These are phyloP conservation scores for Diddensiella transvaalensis DNA, from an alignment of 805 yeast genomes.

Conservation along the genomic window DNA sequence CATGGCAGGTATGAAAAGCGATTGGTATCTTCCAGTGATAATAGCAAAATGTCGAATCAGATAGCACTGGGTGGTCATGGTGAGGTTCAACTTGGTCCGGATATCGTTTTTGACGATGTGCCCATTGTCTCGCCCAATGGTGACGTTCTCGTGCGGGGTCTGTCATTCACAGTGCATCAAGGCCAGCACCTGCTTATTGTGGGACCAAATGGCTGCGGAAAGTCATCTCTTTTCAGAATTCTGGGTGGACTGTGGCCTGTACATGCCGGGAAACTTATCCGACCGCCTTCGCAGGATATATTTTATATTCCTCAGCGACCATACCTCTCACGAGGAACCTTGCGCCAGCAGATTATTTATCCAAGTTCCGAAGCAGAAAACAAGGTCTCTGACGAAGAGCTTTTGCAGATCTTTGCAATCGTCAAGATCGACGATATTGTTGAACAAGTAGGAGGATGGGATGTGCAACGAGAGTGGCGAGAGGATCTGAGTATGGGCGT, in stretches of 20 bases:
- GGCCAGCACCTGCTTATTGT: slow-evolving; percentile 86
- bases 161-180: slow-evolving; percentile 67
- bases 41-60: slow-evolving; percentile 16
- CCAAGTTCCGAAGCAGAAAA: slow-evolving; percentile 66
- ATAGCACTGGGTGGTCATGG: slow-evolving; percentile 21
- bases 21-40: slow-evolving; percentile 23
- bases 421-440: slow-evolving; percentile 34
- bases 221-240: slow-evolving; percentile 85
- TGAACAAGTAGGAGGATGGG: slow-evolving; percentile 52
- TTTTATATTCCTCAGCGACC: slow-evolving; percentile 93
- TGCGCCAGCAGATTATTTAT: slow-evolving; percentile 84
- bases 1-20: slow-evolving; percentile 33
- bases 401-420: slow-evolving; percentile 34
- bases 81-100: slow-evolving; percentile 48
- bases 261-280: slow-evolving; percentile 48
- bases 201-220: slow-evolving; percentile 96
- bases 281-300: slow-evolving; percentile 64
- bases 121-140: slow-evolving; percentile 86
- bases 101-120: slow-evolving; percentile 62
- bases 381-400: slow-evolving; percentile 33
- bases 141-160: slow-evolving; percentile 60
- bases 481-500: slow-evolving; percentile 88
- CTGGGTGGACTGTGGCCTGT: slow-evolving; percentile 95
- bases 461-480: slow-evolving; percentile 74
- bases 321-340: slow-evolving; percentile 72